Conservation (phyloP, 2,329 filamentous ascomycete genomes). For the Trichoderma citrinoviride region DNA sequence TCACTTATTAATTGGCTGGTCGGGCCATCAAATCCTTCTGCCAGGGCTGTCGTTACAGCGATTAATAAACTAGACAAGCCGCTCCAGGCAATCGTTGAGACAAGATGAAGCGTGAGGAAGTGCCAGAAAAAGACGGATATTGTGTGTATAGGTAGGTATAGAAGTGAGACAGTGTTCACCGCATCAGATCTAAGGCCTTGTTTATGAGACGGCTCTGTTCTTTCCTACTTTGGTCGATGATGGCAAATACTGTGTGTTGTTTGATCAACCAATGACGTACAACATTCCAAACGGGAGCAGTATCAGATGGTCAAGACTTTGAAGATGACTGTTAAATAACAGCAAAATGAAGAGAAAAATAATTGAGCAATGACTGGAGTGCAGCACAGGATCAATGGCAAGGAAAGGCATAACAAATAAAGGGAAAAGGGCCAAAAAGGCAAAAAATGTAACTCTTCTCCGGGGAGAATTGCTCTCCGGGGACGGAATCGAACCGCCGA, state of each 20-base stretch:
- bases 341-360: not conserved
- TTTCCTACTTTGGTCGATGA: too few species aligned
- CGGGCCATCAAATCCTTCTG: constrained; percentile 7
- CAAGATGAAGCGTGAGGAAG: not conserved
- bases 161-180: not conserved
- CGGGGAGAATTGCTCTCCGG: constrained; percentile 21
- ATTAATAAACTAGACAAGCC: too few species aligned
- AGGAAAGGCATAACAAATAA: not conserved
- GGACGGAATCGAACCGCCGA: constrained; percentile 24
- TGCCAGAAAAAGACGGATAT: not conserved
- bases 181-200: not conserved
- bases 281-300: not conserved
- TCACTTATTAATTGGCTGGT: not conserved
- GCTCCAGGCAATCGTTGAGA: not conserved
- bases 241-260: too few species aligned
- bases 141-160: not conserved
- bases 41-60: not conserved
- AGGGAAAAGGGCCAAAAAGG: not conserved
- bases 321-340: not conserved
- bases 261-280: too few species aligned
- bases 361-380: not conserved
- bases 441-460: constrained; percentile 23
- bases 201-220: not conserved
- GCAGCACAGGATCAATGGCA: too few species aligned
- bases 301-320: not conserved